phyloP scores from a whole-genome alignment of 495 filamentous ascomycete genomes.

The Penicillium mononematosum region DNA sequence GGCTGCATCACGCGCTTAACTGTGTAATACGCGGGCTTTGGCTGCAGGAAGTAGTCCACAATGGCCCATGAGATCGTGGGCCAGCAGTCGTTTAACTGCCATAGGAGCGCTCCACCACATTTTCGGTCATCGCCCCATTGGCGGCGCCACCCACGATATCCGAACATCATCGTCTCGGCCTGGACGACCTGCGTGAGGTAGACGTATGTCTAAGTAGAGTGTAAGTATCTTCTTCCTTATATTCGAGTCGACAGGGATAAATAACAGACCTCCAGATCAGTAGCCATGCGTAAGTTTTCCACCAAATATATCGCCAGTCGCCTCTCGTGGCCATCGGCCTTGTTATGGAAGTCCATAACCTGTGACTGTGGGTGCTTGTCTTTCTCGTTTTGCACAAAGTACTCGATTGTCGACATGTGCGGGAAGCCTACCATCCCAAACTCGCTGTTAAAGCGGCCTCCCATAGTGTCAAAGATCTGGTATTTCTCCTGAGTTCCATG shows the following conservation, averaged over 20 bases:
- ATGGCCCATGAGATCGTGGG: conserved; percentile 87
- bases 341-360: conserved; percentile 94
- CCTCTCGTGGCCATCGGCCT: conserved; percentile 86
- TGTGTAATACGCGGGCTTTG: conserved; percentile 83
- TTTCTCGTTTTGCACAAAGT: conserved; percentile 67
- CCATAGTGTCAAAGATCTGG: conserved; percentile 83
- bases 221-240: not conserved
- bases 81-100: conserved; percentile 99
- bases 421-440: conserved; percentile 97
- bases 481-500: conserved; percentile 91
- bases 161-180: conserved; percentile 81
- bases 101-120: conserved; percentile 85
- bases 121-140: conserved; percentile 82
- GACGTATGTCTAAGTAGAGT: conserved; percentile 64
- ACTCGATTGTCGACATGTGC: conserved; percentile 76
- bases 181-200: conserved; percentile 92
- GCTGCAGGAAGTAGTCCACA: conserved; percentile 80
- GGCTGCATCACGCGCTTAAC: conserved; percentile 78
- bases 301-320: conserved; percentile 85
- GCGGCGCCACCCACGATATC: conserved; percentile 88
- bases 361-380: conserved; percentile 86
- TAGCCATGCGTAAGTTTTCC: conserved; percentile 72
- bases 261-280: conserved; percentile 51
- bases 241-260: not conserved
- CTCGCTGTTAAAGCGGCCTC: conserved; percentile 87